These are phyloP conservation scores for Cylindrodendrum hubeiense DNA, from an alignment of 2,329 filamentous ascomycete species.

Conservation along the genomic window DNA sequence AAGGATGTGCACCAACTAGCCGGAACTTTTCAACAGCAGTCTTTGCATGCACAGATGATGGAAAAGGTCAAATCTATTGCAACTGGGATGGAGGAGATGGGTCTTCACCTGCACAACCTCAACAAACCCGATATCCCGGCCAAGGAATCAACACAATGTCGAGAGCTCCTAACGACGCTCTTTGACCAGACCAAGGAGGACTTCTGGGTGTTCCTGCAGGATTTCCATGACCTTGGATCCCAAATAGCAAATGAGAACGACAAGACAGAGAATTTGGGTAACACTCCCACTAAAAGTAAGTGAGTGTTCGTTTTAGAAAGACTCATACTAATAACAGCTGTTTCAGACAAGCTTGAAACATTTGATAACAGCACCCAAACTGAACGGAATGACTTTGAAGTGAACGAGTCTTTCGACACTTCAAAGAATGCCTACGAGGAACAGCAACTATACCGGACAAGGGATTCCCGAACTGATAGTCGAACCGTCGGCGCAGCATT, in stretches of 20 bases:
- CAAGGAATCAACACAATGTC: neutral
- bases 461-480: neutral
- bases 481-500: neutral
- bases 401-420: neutral
- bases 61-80: conserved; percentile 14
- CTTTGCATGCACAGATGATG: conserved; percentile 4
- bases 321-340: too few species aligned
- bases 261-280: too few species aligned
- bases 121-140: neutral
- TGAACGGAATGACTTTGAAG: too few species aligned
- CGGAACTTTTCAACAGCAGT: neutral
- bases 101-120: conserved; percentile 8
- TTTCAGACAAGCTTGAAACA: too few species aligned
- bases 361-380: too few species aligned
- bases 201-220: conserved; percentile 4
- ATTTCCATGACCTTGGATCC: neutral
- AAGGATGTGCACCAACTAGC: neutral
- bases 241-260: neutral
- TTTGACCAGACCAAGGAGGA: conserved; percentile 7
- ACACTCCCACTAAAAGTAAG: too few species aligned
- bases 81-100: conserved; percentile 11
- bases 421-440: too few species aligned
- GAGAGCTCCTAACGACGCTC: conserved; percentile 1
- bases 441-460: too few species aligned
- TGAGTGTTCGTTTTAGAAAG: too few species aligned